Conservation (phyloP, 2,329 filamentous ascomycete species). For the Fusarium udum region DNA sequence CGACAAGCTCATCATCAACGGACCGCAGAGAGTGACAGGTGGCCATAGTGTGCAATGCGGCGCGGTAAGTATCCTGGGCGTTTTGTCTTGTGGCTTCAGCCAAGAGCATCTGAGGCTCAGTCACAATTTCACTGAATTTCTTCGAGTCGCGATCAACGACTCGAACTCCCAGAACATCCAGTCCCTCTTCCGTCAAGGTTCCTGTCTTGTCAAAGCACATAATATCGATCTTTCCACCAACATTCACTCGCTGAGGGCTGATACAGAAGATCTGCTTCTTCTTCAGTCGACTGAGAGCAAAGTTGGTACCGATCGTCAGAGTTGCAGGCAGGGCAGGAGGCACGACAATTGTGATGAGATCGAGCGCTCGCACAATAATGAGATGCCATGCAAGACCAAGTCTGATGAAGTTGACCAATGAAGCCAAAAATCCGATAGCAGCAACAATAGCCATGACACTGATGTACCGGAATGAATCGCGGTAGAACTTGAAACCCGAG, state of each 20-base stretch:
- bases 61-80: constrained; percentile 54
- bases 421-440: constrained; percentile 85
- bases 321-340: constrained; percentile 95
- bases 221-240: constrained; percentile 93
- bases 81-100: constrained; percentile 46
- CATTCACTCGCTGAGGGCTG: constrained; percentile 95
- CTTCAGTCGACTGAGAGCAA: constrained; percentile 86
- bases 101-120: constrained; percentile 70
- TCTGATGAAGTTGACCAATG: constrained; percentile 91
- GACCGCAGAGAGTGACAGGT: constrained; percentile 92
- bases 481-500: constrained; percentile 98
- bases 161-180: constrained; percentile 90
- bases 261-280: constrained; percentile 96
- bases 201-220: constrained; percentile 99
- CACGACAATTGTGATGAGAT: constrained; percentile 97
- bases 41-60: constrained; percentile 92
- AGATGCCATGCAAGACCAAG: constrained; percentile 86
- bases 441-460: constrained; percentile 94
- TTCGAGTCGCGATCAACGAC: constrained; percentile 72
- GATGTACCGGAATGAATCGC: constrained; percentile 97
- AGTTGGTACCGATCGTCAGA: constrained; percentile 95
- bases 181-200: constrained; percentile 94
- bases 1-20: constrained; percentile 88
- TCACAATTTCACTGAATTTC: constrained; percentile 79
- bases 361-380: constrained; percentile 90